Percentiles rank a stretch among this genome's conserved stretches.
phyloP scores from a whole-genome alignment of 257 asterid species.

The Perilla frutescens region DNA sequence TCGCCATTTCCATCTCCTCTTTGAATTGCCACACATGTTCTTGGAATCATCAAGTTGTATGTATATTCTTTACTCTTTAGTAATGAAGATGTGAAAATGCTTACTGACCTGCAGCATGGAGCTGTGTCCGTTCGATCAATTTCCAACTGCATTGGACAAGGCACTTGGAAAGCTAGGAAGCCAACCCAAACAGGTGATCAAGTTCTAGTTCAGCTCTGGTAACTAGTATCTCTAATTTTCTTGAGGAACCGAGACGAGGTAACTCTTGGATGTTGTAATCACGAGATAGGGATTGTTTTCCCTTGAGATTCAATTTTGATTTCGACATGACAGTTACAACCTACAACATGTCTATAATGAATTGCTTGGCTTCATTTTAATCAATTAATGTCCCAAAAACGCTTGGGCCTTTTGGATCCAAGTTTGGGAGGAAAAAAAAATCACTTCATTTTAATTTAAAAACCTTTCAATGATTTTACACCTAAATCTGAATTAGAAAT shows the following conservation, averaged over 20 bases:
- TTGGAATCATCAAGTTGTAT: background rate
- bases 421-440: too few species aligned
- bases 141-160: constrained; percentile 69
- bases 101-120: constrained; percentile 69
- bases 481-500: background rate
- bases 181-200: constrained; percentile 90
- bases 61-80: background rate
- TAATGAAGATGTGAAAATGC: constrained; percentile 1
- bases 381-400: background rate
- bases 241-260: background rate
- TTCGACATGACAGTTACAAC: too few species aligned
- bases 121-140: constrained; percentile 70
- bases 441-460: background rate
- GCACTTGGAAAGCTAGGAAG: constrained; percentile 91
- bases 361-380: background rate
- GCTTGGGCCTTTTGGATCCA: background rate
- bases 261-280: background rate
- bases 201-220: constrained; percentile 44
- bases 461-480: background rate
- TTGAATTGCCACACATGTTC: background rate
- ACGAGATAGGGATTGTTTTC: background rate
- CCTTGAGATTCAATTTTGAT: background rate
- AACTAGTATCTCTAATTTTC: background rate
- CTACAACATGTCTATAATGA: background rate
- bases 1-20: constrained; percentile 3